phyloP scores from a whole-genome alignment of 768 basidiomycete genomes.

The Auriscalpium vulgare region DNA sequence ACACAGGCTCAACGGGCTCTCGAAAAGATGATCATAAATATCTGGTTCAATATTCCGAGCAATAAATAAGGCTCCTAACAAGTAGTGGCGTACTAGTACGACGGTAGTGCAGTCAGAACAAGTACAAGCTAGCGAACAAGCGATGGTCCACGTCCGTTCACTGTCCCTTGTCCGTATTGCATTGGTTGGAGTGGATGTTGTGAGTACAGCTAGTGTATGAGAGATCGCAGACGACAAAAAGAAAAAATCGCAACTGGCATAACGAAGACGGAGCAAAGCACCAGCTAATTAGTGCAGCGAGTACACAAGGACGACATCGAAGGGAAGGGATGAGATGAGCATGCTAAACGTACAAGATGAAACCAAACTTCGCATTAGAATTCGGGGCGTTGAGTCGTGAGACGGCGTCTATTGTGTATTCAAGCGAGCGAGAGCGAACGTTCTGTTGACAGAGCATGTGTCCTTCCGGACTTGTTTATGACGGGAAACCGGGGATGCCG shows the following conservation, averaged over 20 bases:
- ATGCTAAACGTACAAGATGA: not conserved
- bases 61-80: constrained; percentile 3
- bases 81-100: constrained; percentile 11
- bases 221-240: constrained; percentile 7
- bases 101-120: constrained; percentile 21
- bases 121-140: constrained; percentile 45
- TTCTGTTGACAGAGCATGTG: constrained; percentile 2
- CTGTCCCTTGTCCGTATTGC: constrained; percentile 36
- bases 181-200: constrained; percentile 18
- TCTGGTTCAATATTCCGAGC: not conserved
- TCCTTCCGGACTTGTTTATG: constrained; percentile 7
- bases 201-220: constrained; percentile 16
- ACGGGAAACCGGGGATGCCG: constrained; percentile 15
- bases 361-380: too few species aligned
- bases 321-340: not conserved
- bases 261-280: not conserved
- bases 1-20: not conserved
- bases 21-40: not conserved
- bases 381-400: not conserved
- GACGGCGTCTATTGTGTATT: constrained; percentile 4
- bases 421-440: constrained; percentile 1
- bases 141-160: constrained; percentile 51
- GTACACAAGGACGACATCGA: not conserved
- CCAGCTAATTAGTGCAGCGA: not conserved
- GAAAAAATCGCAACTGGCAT: constrained; percentile 1